A percentile compares a stretch with the other conserved stretches of the same genome.
Evolutionary conservation across 139 green algal species (phyloP).

Genomic region (Tetradesmus obliquus): DNA sequence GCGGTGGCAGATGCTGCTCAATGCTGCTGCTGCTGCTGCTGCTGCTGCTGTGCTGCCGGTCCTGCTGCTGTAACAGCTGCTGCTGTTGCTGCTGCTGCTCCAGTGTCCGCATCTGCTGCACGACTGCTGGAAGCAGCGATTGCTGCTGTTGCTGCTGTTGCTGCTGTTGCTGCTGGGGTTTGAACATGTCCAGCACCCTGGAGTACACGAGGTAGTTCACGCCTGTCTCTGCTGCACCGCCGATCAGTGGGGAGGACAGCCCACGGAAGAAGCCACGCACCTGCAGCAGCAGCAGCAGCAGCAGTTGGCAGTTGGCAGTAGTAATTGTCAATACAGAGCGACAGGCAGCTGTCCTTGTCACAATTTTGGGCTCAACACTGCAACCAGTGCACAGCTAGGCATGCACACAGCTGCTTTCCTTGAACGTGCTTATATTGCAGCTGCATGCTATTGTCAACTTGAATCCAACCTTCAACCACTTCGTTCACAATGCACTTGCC

Average conservation of each 20-base stretch:
- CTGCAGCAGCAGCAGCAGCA: conserved; percentile 44
- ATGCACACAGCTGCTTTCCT: too few species aligned
- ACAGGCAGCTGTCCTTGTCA: not conserved
- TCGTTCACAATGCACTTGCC: too few species aligned
- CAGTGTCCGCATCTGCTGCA: not conserved
- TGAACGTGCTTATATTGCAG: too few species aligned
- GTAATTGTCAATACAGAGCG: not conserved
- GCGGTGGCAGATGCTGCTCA: conserved; percentile 28
- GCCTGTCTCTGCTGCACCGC: conserved; percentile 82
- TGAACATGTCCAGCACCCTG: conserved; percentile 8
- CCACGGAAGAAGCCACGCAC: conserved; percentile 75
- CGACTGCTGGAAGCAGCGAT: not conserved
- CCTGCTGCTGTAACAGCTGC: conserved; percentile 14
- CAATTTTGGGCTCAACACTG: not conserved
- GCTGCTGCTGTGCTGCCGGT: not conserved
- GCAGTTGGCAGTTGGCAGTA: not conserved
- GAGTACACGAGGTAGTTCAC: conserved; percentile 79
- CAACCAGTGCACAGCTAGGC: not conserved
- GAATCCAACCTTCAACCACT: too few species aligned
- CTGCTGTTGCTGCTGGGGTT: conserved; percentile 12
- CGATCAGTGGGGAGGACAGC: conserved; percentile 76
- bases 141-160: conserved; percentile 11
- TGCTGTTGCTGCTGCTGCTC: not conserved
- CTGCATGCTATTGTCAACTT: too few species aligned
- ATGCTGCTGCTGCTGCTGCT: conserved; percentile 10